Evolutionary conservation across 305 asterid species (phyloP).

Genomic region (Salvia sclarea): DNA sequence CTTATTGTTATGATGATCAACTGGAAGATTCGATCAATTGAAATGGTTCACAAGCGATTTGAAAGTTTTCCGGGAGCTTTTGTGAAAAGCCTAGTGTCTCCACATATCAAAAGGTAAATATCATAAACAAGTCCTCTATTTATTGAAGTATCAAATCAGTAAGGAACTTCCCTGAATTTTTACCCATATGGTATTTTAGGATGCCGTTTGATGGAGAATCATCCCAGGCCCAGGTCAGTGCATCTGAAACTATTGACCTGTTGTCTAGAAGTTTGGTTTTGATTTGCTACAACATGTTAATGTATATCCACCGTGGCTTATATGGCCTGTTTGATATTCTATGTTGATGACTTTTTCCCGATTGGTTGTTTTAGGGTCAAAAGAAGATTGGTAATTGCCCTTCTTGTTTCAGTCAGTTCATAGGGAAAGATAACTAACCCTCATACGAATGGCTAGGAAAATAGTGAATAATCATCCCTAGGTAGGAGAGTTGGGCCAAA

Average conservation of each 20-base stretch:
- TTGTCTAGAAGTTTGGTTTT: conserved; percentile 12
- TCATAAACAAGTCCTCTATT: conserved; percentile 20
- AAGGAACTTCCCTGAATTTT: conserved; percentile 21
- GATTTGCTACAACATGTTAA: conserved; percentile 1
- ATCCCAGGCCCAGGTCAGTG: conserved; percentile 90
- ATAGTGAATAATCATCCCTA: not conserved
- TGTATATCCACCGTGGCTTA: not conserved
- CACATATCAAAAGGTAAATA: conserved; percentile 59
- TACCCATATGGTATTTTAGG: conserved; percentile 50
- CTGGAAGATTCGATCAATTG: conserved; percentile 87
- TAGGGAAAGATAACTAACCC: conserved; percentile 12
- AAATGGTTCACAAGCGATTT: conserved; percentile 96
- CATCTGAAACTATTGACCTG: conserved; percentile 21
- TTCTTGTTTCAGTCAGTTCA: not conserved
- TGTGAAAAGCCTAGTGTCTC: conserved; percentile 78
- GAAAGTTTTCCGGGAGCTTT: conserved; percentile 98
- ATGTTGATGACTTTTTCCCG: no score
- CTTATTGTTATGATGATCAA: conserved; percentile 28
- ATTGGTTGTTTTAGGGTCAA: not conserved
- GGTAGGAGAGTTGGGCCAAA: not conserved
- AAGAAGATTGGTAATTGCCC: not conserved
- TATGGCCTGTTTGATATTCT: conserved; percentile 2
- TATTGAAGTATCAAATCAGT: conserved; percentile 19
- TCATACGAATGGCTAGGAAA: not conserved
- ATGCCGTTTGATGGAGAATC: conserved; percentile 58